These are phyloP conservation scores for Chrysanthemum lavandulifolium DNA, from an alignment of 129 eudicot species.

Conservation along the genomic window DNA sequence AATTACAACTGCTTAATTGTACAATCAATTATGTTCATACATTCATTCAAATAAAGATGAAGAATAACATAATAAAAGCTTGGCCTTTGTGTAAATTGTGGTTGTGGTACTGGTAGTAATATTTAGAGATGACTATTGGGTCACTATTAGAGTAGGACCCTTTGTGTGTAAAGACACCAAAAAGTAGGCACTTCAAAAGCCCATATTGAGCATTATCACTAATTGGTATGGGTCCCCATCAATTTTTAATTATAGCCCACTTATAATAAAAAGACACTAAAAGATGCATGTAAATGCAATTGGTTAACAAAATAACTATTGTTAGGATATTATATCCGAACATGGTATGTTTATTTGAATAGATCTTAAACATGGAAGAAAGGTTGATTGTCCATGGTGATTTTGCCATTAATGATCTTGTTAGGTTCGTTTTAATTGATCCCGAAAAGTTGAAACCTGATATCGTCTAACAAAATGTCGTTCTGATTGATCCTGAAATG, in stretches of 20 bases:
- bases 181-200: constrained; percentile 37
- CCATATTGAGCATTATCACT: constrained; percentile 30
- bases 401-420: neutral
- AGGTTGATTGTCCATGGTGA: neutral
- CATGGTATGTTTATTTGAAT: constrained; percentile 1
- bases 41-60: constrained; percentile 3
- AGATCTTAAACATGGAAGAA: neutral
- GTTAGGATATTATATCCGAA: constrained; percentile 8
- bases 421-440: neutral
- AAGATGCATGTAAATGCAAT: constrained; percentile 24
- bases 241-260: constrained; percentile 23
- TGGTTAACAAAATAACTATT: constrained; percentile 15
- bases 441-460: neutral
- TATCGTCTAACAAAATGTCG: neutral
- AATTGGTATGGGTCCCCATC: constrained; percentile 18
- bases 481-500: neutral
- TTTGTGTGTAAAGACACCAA: constrained; percentile 21
- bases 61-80: too few relatives aligned
- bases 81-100: neutral
- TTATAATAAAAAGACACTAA: constrained; percentile 5
- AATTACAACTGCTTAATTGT: too few relatives aligned
- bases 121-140: constrained; percentile 17
- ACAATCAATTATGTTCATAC: neutral
- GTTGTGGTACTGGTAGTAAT: constrained; percentile 20
- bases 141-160: constrained; percentile 21